Percentiles rank a stretch among this genome's conserved stretches.
Conservation (phyloP, 83 land plant genomes). For the Thuja plicata region DNA sequence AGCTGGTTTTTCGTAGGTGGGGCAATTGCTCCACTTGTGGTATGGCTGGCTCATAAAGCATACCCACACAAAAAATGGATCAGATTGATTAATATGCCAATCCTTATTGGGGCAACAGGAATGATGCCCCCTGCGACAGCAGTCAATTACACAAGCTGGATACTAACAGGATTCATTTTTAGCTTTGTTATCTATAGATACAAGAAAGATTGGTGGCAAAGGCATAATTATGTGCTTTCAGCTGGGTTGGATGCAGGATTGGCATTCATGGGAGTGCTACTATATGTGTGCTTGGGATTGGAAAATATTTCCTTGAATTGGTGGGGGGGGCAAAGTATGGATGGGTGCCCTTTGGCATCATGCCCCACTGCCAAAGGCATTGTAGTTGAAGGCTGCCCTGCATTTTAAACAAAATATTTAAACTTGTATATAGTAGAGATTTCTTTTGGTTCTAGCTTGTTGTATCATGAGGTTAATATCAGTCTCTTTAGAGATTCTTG, state of each 20-base stretch:
- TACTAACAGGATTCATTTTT: slow-evolving; percentile 48
- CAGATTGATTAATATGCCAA: slow-evolving; percentile 63
- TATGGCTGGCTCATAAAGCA: slow-evolving; percentile 44
- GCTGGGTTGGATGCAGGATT: slow-evolving; percentile 81
- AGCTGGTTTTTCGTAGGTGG: slow-evolving; percentile 67
- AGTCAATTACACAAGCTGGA: slow-evolving; percentile 73
- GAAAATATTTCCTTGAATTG: slow-evolving; percentile 37
- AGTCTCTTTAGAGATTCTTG: not conserved
- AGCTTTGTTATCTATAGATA: slow-evolving; percentile 50
- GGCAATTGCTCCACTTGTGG: slow-evolving; percentile 55
- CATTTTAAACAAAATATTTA: not conserved
- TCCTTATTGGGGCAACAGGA: slow-evolving; percentile 56
- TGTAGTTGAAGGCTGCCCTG: slow-evolving; percentile 57
- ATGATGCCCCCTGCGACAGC: slow-evolving; percentile 80
- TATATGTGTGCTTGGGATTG: slow-evolving; percentile 42
- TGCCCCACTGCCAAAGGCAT: slow-evolving; percentile 78
- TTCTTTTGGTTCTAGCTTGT: not conserved
- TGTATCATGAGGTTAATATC: not conserved
- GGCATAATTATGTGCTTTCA: slow-evolving; percentile 73
- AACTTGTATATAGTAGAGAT: not conserved
- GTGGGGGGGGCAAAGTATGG: slow-evolving; percentile 75
- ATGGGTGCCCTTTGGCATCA: slow-evolving; percentile 66
- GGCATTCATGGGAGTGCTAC: slow-evolving; percentile 75
- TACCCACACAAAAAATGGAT: slow-evolving; percentile 62
- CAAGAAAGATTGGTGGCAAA: slow-evolving; percentile 55